Evolutionary conservation across 2,329 filamentous ascomycete genomes (phyloP).

Genomic region (Orbilia ellipsospora): DNA sequence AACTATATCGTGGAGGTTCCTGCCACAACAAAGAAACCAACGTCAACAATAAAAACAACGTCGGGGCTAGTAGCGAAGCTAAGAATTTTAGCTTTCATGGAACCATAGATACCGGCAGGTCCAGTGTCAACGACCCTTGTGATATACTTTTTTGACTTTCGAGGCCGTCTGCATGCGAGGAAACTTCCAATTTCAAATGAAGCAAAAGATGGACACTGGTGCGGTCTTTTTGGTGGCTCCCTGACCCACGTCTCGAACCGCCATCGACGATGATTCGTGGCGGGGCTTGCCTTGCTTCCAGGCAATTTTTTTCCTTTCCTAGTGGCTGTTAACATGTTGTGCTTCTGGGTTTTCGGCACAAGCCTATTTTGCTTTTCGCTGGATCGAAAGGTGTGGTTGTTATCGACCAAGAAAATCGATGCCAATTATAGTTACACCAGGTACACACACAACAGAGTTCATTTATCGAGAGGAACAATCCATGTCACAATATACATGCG

Average conservation of each 20-base stretch:
- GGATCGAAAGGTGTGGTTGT: background rate
- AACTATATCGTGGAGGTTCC: no score
- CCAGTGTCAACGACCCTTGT: no score
- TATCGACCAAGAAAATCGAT: conserved; percentile 23
- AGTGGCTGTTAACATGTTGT: conserved; percentile 32
- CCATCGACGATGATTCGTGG: conserved; percentile 29
- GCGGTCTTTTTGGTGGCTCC: conserved; percentile 20
- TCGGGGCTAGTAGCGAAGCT: no score
- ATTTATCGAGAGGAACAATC: conserved; percentile 30
- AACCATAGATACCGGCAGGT: no score
- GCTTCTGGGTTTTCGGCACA: background rate
- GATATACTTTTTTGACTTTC: no score
- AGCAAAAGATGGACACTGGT: conserved; percentile 40
- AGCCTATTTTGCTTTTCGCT: conserved; percentile 17
- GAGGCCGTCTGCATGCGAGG: conserved; percentile 9
- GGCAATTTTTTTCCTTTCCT: background rate
- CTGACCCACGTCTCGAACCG: conserved; percentile 3
- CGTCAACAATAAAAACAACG: background rate
- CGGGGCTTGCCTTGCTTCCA: background rate
- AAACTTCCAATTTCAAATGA: conserved; percentile 24
- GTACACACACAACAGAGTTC: conserved; percentile 25
- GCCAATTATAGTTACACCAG: conserved; percentile 51
- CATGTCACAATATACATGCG: conserved; percentile 25
- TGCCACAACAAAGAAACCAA: background rate
- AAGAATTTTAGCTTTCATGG: no score